Base-by-base conservation (phyloP, 495 filamentous ascomycete species). In the Xylaria venustula region DNA sequence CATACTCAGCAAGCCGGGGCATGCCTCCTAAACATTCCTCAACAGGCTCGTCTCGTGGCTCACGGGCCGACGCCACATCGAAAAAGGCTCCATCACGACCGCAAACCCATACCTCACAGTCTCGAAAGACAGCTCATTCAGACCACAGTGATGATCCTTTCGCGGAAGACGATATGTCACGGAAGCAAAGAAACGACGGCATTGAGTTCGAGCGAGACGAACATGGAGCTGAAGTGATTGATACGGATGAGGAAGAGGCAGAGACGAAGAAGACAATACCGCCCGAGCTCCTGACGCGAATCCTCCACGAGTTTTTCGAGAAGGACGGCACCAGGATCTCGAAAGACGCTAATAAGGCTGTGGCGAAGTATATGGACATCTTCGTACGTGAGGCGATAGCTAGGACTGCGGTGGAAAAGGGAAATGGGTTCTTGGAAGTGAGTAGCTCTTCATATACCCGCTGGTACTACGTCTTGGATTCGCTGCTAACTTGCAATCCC, bases 371-470 rank as follows among this genome's bases (percentile, higher is more conserved):
- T 69, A 83, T 97, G 69, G 91, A 96, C 77, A 86, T 90, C 12
- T 98, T 97, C 80, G 90, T 97, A 58, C 81, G 90, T 63, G 94
- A 98, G 77, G 92, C 92, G 28, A 85, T 98, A 67, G 92, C 92
- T 26, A 71, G 94, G 72, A 88, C 90, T 40, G 87, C 86, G 7
- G 85, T 82, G 60, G 89, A 90, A 79, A 85, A 85, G 68, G 75
- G 71, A 19, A 85, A 83, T 60, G 84, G 80, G 30, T 92, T 93
- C 71, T 73, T 94, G 63, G 90, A 96, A 84, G 90, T 92, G 52
- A 71, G 86, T 61, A 15, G n/a, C 14, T 25, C 17, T n/a, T n/a
- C n/a, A n/a, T n/a, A n/a, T n/a, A n/a, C n/a, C n/a, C n/a, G n/a
- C n/a, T n/a, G n/a, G n/a, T n/a, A n/a, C n/a, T n/a, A n/a, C 30